These are phyloP conservation scores for Ephemerocybe angulata DNA, from an alignment of 768 basidiomycete genomes.

Conservation along the genomic window DNA sequence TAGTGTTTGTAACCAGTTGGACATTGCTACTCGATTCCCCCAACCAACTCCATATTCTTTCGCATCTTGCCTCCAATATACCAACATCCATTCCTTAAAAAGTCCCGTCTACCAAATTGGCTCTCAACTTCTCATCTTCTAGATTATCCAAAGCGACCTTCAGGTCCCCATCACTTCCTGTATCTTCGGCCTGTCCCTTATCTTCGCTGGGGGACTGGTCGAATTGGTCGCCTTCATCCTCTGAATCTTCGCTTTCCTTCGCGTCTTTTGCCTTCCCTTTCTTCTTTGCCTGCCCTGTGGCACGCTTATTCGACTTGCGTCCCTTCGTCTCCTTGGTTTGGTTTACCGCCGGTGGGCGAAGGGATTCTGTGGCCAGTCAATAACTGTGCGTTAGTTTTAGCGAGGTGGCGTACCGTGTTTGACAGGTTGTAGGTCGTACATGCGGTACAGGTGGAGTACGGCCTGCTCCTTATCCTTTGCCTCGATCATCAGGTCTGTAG, in stretches of 20 bases:
- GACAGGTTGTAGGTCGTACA: slow-evolving; percentile 69
- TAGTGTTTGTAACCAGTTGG: no score
- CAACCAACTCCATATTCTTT: no score
- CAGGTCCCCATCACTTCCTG: no score
- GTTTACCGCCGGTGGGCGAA: slow-evolving; percentile 40
- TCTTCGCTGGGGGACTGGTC: no score
- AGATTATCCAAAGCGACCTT: no score
- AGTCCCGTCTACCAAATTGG: no score
- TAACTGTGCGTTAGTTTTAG: neutral
- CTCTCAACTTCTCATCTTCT: no score
- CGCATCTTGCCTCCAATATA: no score
- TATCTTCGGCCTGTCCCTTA: no score
- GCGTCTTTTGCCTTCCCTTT: neutral
- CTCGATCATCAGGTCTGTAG: slow-evolving; percentile 83
- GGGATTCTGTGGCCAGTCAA: slow-evolving; percentile 36
- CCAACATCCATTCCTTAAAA: no score
- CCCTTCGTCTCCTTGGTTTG: slow-evolving; percentile 43
- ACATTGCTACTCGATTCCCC: no score
- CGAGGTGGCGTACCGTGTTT: slow-evolving; percentile 40
- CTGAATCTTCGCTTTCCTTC: neutral
- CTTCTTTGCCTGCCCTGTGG: slow-evolving; percentile 10
- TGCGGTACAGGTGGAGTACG: slow-evolving; percentile 78
- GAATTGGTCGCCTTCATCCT: neutral
- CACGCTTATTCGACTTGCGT: slow-evolving; percentile 39
- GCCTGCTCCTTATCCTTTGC: slow-evolving; percentile 94